phyloP scores from a whole-genome alignment of 306 rosid species.

The Parietaria judaica region DNA sequence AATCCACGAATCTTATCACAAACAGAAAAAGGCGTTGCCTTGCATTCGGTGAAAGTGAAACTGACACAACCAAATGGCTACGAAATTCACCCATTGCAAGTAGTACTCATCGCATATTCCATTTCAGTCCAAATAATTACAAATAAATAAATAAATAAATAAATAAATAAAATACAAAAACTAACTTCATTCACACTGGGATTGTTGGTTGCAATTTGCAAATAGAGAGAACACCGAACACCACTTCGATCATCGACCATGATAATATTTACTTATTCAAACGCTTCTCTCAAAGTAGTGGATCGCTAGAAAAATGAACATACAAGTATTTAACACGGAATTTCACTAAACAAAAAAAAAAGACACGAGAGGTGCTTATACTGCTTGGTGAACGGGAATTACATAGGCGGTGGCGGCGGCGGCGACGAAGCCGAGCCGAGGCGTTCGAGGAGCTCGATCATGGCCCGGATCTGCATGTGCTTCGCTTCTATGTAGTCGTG shows the following conservation, averaged over 20 bases:
- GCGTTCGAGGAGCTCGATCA: constrained; percentile 61
- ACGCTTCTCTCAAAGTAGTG: neutral
- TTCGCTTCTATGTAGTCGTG: constrained; percentile 83
- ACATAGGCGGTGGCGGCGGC: constrained; percentile 33
- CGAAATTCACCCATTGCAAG: neutral
- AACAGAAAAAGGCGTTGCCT: too few species aligned
- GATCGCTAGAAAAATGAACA: neutral
- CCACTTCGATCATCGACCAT: neutral
- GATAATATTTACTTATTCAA: neutral
- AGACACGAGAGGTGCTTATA: constrained; percentile 22
- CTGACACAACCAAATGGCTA: neutral
- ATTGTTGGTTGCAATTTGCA: too few species aligned
- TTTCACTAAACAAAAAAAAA: constrained; percentile 17
- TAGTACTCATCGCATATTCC: neutral
- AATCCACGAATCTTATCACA: too few species aligned
- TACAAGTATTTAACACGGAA: constrained; percentile 28
- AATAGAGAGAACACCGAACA: too few species aligned
- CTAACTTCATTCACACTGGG: too few species aligned
- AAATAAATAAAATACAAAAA: neutral
- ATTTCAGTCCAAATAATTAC: neutral
- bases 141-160: neutral
- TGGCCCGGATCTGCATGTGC: constrained; percentile 93
- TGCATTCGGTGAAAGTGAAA: neutral
- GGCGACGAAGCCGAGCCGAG: constrained; percentile 32
- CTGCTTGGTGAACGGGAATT: constrained; percentile 15